A percentile compares a stretch with the other conserved stretches of the same genome.
These are phyloP conservation scores for Dimocarpus longan DNA, from an alignment of 345 rosid species.

Conservation along the genomic window DNA sequence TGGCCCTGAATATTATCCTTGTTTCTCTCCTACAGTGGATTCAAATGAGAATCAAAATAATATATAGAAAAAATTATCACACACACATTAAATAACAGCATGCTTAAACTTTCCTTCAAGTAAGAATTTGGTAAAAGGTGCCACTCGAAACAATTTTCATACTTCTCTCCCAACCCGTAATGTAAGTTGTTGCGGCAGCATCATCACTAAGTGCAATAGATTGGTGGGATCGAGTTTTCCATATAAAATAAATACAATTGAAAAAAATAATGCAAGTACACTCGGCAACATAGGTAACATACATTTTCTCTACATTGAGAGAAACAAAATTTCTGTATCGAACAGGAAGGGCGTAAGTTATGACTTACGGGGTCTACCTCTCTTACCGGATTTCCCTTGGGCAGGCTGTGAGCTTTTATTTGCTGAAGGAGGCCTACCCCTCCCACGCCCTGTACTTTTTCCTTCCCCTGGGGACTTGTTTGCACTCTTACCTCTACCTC, in stretches of 20 bases:
- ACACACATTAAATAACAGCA: not conserved
- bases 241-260: not conserved
- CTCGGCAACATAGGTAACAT: constrained; percentile 3
- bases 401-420: constrained; percentile 40
- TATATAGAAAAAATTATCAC: not conserved
- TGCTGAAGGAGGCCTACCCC: constrained; percentile 41
- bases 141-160: not conserved
- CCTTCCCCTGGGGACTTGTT: constrained; percentile 28
- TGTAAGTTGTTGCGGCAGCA: not conserved
- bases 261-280: constrained; percentile 7
- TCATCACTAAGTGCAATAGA: not conserved
- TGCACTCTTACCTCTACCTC: constrained; percentile 49
- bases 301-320: constrained; percentile 28
- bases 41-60: too few species aligned
- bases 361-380: constrained; percentile 81
- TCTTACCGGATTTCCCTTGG: constrained; percentile 51
- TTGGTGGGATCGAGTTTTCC: too few species aligned
- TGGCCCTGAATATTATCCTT: too few species aligned
- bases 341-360: constrained; percentile 8
- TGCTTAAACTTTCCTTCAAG: not conserved
- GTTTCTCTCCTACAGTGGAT: too few species aligned
- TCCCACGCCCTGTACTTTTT: constrained; percentile 46
- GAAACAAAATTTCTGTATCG: constrained; percentile 28
- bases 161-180: not conserved
- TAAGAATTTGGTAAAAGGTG: constrained; percentile 6